A percentile compares a stretch with the other conserved stretches of the same genome.
These are phyloP conservation scores for Mucor racemosus DNA, from an alignment of 371 early-diverging fungal species.

Conservation along the genomic window DNA sequence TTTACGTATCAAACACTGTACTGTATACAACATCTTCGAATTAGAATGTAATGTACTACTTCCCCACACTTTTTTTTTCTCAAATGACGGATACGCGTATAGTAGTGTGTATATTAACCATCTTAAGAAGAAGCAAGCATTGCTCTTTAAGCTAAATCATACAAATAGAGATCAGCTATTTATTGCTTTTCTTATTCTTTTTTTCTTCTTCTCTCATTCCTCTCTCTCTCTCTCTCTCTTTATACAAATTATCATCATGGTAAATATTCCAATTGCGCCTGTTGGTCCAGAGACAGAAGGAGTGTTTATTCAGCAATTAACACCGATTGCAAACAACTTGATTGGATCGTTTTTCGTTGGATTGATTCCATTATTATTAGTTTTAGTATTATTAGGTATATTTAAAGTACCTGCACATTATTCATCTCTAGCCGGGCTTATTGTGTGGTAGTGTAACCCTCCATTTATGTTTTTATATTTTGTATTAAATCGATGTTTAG, in stretches of 20 bases:
- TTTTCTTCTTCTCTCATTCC: background rate
- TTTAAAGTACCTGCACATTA: constrained; percentile 42
- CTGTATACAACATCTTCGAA: background rate
- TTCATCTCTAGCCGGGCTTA: constrained; percentile 38
- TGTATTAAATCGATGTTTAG: constrained; percentile 17
- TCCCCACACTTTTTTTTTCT: constrained; percentile 15
- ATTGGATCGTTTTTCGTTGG: constrained; percentile 54
- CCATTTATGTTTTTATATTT: background rate
- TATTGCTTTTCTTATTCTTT: background rate
- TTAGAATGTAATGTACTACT: constrained; percentile 3
- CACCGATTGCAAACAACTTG: constrained; percentile 47
- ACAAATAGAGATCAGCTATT: background rate
- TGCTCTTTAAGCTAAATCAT: background rate
- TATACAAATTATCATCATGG: constrained; percentile 23
- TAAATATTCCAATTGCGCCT: constrained; percentile 34
- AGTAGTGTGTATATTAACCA: background rate
- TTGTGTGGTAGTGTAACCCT: constrained; percentile 38
- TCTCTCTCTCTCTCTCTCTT: background rate
- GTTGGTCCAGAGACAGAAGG: constrained; percentile 33
- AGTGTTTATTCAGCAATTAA: constrained; percentile 42
- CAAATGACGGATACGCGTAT: background rate
- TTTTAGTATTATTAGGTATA: constrained; percentile 43
- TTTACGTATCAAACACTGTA: background rate
- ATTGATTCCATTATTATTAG: constrained; percentile 41
- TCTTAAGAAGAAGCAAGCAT: background rate